A percentile compares a stretch with the other conserved stretches of the same genome.
Conservation (phyloP, 257 asterid genomes). For the Solanum lycopersicoides region DNA sequence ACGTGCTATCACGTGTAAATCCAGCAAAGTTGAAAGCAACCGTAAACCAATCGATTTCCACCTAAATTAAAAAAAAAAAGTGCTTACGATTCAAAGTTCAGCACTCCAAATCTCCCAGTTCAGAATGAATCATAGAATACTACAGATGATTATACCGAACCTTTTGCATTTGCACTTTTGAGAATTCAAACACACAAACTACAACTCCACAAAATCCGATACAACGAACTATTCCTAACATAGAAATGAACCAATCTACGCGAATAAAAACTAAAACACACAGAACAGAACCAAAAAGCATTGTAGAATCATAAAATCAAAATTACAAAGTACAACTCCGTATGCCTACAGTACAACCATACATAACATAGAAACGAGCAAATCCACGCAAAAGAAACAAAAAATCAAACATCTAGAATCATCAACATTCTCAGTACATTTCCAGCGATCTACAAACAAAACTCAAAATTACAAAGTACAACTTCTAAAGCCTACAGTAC, state of each 20-base stretch:
- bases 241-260: not conserved
- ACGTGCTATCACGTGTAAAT: conserved; percentile 1
- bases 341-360: not conserved
- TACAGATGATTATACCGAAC: not conserved
- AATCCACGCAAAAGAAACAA: not conserved
- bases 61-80: not conserved
- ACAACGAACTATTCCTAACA: not conserved
- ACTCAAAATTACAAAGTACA: not conserved
- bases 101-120: not conserved
- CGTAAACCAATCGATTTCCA: not conserved
- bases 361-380: not conserved
- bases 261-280: not conserved
- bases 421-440: not conserved
- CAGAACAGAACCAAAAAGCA: not conserved
- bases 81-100: not conserved
- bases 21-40: not conserved
- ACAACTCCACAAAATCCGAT: not conserved
- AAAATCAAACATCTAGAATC: not conserved
- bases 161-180: not conserved
- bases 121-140: not conserved
- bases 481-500: not conserved
- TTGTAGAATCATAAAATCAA: not conserved
- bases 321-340: not conserved
- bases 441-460: not conserved
- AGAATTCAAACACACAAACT: not conserved